phyloP scores from a whole-genome alignment of 352 stramenopile genomes.

The Phytopythium montanum region DNA sequence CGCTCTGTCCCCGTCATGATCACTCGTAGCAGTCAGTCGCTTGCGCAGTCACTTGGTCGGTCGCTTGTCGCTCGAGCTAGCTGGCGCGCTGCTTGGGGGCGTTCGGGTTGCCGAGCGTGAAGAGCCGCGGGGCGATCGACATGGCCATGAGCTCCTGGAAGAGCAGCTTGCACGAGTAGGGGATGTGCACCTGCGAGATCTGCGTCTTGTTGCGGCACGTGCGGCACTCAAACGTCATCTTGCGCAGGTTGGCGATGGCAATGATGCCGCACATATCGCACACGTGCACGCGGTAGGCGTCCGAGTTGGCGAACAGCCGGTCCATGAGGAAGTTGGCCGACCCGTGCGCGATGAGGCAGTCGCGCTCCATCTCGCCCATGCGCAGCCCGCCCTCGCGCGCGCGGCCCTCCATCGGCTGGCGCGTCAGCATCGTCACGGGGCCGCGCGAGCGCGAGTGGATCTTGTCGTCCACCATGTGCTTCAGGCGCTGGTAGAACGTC shows the following conservation, averaged over 20 bases:
- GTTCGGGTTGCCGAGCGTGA: slow-evolving; percentile 90
- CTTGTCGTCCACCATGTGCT: slow-evolving; percentile 99
- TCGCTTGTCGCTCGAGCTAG: neutral
- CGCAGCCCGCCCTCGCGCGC: slow-evolving; percentile 97
- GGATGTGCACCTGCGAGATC: slow-evolving; percentile 97
- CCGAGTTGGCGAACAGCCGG: slow-evolving; percentile 98
- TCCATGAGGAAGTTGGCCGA: slow-evolving; percentile 99
- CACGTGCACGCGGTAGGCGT: slow-evolving; percentile 98
- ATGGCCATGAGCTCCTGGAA: slow-evolving; percentile 99
- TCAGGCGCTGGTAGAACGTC: slow-evolving; percentile 99
- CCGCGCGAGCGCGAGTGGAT: slow-evolving; percentile 96
- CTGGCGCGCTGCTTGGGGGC: slow-evolving; percentile 35
- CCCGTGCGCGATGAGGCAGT: slow-evolving; percentile 99
- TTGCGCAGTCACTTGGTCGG: neutral
- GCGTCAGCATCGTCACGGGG: slow-evolving; percentile 97
- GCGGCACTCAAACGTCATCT: slow-evolving; percentile 98
- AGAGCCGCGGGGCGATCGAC: slow-evolving; percentile 98
- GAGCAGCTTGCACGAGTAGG: slow-evolving; percentile 99
- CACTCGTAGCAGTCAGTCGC: neutral
- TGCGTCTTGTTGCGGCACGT: slow-evolving; percentile 94
- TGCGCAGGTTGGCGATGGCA: slow-evolving; percentile 98
- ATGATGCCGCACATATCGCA: slow-evolving; percentile 99
- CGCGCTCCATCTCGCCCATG: slow-evolving; percentile 99
- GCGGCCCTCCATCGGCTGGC: slow-evolving; percentile 99
- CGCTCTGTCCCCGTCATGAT: neutral